Evolutionary conservation across 1,284 basidiomycete species (phyloP).

Genomic region (Kwoniella shivajii): DNA sequence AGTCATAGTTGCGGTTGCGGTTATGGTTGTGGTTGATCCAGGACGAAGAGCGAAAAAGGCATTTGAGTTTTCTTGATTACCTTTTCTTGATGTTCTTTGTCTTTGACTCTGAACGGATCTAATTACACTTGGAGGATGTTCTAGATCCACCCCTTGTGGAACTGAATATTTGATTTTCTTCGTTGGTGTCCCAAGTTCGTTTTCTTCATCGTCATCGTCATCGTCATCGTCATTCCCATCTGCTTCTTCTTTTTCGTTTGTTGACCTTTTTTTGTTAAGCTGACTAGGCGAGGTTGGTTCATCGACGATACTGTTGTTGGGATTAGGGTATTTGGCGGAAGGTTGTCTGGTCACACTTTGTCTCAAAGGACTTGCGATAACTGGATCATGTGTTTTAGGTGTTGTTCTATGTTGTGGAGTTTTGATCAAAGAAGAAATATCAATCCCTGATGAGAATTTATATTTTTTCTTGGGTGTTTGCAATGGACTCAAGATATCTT

Average conservation of each 20-base stretch:
- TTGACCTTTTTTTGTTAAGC: neutral
- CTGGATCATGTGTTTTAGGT: conserved; percentile 9
- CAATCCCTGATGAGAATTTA: conserved; percentile 35
- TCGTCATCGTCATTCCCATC: conserved; percentile 15
- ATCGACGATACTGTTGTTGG: neutral
- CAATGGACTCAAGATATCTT: conserved; percentile 16
- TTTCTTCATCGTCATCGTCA: conserved; percentile 12
- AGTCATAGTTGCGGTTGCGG: neutral
- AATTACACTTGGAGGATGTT: conserved; percentile 10
- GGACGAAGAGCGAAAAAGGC: conserved; percentile 49
- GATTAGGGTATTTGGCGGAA: neutral
- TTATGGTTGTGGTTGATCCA: conserved; percentile 7
- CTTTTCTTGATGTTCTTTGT: neutral
- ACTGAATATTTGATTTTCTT: conserved; percentile 26
- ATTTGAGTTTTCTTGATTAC: conserved; percentile 23
- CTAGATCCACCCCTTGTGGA: conserved; percentile 25
- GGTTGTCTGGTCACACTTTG: conserved; percentile 29
- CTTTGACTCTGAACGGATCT: neutral
- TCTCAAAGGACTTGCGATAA: conserved; percentile 27
- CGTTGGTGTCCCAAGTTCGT: conserved; percentile 29
- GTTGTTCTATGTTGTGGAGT: conserved; percentile 11
- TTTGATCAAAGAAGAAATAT: conserved; percentile 30
- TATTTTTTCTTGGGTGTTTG: conserved; percentile 42
- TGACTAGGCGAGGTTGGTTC: too few relatives aligned
- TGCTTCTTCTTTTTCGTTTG: neutral